Evolutionary conservation across 345 rosid species (phyloP).

Genomic region (Turnera subulata): DNA sequence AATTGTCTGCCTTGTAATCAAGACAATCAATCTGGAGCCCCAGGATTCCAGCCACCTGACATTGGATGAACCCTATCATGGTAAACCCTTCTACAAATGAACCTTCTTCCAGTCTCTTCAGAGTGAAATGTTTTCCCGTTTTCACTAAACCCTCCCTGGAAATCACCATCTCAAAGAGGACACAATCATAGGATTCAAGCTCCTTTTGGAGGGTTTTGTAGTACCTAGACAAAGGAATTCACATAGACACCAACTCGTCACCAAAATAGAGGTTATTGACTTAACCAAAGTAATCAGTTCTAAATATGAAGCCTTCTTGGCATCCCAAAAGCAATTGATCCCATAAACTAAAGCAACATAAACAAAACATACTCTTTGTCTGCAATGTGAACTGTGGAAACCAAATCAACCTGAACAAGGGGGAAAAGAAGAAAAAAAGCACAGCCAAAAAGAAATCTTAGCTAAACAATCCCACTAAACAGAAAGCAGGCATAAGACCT

Average conservation of each 20-base stretch:
- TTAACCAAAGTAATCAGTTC: background rate
- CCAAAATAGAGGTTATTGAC: background rate
- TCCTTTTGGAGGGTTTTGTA: constrained; percentile 76
- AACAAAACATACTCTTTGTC: constrained; percentile 66
- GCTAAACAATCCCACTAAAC: background rate
- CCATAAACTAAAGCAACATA: background rate
- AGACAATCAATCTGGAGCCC: constrained; percentile 83
- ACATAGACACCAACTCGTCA: background rate
- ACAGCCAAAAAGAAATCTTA: background rate
- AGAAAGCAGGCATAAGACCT: background rate
- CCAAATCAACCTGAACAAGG: constrained; percentile 77
- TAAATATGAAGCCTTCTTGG: background rate
- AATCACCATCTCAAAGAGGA: constrained; percentile 92
- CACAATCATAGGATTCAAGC: constrained; percentile 75
- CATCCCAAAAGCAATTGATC: background rate
- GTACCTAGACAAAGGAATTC: constrained; percentile 43
- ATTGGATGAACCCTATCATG: constrained; percentile 74
- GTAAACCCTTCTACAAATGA: constrained; percentile 65
- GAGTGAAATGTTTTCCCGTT: constrained; percentile 38
- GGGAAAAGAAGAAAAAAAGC: constrained; percentile 1
- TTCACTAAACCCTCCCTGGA: constrained; percentile 76
- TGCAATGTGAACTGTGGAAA: constrained; percentile 88
- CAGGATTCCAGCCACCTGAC: constrained; percentile 74
- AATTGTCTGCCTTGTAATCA: constrained; percentile 68
- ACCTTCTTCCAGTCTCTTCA: constrained; percentile 49